A percentile compares a stretch with the other conserved stretches of the same genome.
Conservation (phyloP, 2,329 filamentous ascomycete genomes). For the Knufia fluminis region DNA sequence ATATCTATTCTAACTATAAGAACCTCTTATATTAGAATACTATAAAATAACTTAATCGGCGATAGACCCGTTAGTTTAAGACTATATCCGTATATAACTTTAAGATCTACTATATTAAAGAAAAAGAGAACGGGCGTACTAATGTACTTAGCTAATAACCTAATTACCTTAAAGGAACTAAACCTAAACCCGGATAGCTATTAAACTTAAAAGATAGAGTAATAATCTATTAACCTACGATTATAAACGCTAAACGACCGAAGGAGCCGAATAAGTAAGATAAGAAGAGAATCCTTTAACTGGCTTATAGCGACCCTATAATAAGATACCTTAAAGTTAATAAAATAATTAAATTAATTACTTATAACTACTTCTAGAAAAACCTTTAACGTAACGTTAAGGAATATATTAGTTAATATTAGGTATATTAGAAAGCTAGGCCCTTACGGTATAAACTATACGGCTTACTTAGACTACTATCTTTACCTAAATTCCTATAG, state of each 20-base stretch:
- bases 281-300: constrained; percentile 7
- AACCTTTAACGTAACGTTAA: constrained; percentile 8
- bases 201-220: neutral
- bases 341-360: constrained; percentile 13
- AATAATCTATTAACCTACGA: constrained; percentile 5
- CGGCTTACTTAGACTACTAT: constrained; percentile 7
- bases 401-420: constrained; percentile 10
- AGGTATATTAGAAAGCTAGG: constrained; percentile 12
- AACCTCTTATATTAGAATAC: constrained; percentile 14
- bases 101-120: constrained; percentile 13
- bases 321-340: constrained; percentile 8
- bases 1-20: constrained; percentile 14
- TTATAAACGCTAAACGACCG: neutral
- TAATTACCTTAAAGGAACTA: constrained; percentile 11
- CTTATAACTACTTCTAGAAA: constrained; percentile 11
- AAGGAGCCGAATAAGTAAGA: neutral
- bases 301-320: constrained; percentile 6
- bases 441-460: constrained; percentile 12
- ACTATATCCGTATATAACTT: constrained; percentile 13
- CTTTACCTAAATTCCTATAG: constrained; percentile 15
- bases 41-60: constrained; percentile 12
- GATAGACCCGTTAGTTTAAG: constrained; percentile 10
- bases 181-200: neutral
- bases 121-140: constrained; percentile 10
- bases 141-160: constrained; percentile 13